Evolutionary conservation across 805 yeast genomes (phyloP), one percentile per base, ranked within the genome.

Genomic region (Starmerella floricola): DNA sequence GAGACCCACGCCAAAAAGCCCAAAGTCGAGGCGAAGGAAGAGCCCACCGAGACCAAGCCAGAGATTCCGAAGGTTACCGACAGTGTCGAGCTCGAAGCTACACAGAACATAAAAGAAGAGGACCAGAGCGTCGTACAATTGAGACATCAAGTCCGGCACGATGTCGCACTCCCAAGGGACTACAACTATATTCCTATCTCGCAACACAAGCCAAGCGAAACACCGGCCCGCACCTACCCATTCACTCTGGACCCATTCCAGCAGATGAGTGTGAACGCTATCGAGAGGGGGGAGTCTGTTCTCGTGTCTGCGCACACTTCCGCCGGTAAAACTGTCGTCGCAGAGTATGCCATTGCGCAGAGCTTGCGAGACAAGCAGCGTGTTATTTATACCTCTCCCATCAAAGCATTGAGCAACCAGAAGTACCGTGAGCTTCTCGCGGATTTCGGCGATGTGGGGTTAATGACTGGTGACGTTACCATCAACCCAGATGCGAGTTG

Each of bases 401-500:
- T 87, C 59, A 87, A 87, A 60, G 96, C 96, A 0, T 71, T 87
- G 61, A 82, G 94, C 54, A 87, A 87, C 61, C 97, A 87, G 63
- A 87, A 87, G 58, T 87, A 83, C 58, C 74, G 97, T 65, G 97
- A 87, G 61, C 68, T 91, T 52, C 68, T 79, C 44, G 94, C 94
- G 2, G 94, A 87, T 56, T 84, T 91, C 67, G 88, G 91, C 18
- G 97, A 91, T 60, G 97, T 91, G 24, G 99, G 99, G 38, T 71
- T 91, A 47, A 91, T 91, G 94, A 91, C 99, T 11, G 99, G 99
- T 62, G 99, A 91, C 71, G 95, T 91, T 34, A 88, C 96, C 20
- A 91, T 91, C 51, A 91, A 91, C 56, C 97, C 97, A 3, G 96
- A 88, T 55, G 99, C 98, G 3, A 88, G 94, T 34, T 91, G 99